Percentiles rank a stretch among this genome's conserved stretches.
These are phyloP conservation scores for Trypanosoma brucei DNA, from an alignment of 208 protist species.

Conservation along the genomic window DNA sequence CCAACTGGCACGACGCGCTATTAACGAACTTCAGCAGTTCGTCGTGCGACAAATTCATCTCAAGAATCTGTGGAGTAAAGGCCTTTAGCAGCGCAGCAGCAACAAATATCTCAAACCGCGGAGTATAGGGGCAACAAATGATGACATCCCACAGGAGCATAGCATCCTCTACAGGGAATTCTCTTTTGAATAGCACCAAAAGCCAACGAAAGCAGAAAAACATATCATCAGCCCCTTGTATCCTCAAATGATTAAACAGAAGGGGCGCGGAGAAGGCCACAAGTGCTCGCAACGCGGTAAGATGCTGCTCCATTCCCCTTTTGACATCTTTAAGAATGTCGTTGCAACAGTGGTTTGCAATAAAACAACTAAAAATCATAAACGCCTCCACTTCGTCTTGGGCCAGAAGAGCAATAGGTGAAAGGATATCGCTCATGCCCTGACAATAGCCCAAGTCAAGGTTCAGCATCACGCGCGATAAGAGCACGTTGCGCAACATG, in stretches of 20 bases:
- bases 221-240: conserved; percentile 51
- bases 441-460: conserved; percentile 92
- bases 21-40: conserved; percentile 67
- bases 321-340: conserved; percentile 60
- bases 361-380: conserved; percentile 40
- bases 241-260: conserved; percentile 55
- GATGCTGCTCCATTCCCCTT: conserved; percentile 41
- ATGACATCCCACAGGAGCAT: conserved; percentile 87
- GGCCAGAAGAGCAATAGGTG: conserved; percentile 49
- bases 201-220: conserved; percentile 88
- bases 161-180: conserved; percentile 59
- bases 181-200: conserved; percentile 82
- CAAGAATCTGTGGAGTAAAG: conserved; percentile 45
- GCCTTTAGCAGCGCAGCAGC: conserved; percentile 49
- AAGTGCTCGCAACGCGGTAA: conserved; percentile 41
- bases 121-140: conserved; percentile 58
- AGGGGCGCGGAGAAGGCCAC: conserved; percentile 48
- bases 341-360: conserved; percentile 35
- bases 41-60: conserved; percentile 42
- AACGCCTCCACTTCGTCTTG: conserved; percentile 42
- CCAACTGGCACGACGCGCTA: conserved; percentile 31
- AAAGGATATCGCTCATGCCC: conserved; percentile 86
- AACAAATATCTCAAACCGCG: conserved; percentile 69
- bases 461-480: conserved; percentile 84
- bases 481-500: conserved; percentile 63